Percentiles rank a stretch among this genome's conserved stretches.
These are phyloP conservation scores for Henckelia pumila DNA, from an alignment of 257 asterid genomes.

Conservation along the genomic window DNA sequence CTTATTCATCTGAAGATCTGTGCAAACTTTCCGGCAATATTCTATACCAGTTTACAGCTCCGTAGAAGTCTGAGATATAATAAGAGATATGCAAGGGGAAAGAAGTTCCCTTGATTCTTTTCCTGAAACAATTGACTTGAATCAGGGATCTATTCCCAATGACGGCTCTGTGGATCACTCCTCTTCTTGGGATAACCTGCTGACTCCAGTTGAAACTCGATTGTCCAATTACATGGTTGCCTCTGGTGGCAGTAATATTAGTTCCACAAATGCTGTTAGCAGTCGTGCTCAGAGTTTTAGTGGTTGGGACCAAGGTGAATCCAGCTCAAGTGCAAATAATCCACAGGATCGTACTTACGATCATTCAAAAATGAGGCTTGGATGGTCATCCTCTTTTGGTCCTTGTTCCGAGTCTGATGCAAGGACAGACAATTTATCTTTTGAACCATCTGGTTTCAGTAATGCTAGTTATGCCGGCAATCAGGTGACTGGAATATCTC, in stretches of 20 bases:
- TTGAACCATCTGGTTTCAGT: conserved; percentile 38
- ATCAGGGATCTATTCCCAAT: conserved; percentile 64
- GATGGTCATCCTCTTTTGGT: conserved; percentile 55
- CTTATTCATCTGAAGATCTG: conserved; percentile 25
- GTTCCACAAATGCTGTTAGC: conserved; percentile 29
- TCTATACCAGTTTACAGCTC: conserved; percentile 15
- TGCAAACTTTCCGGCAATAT: conserved; percentile 11
- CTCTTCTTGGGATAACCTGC: conserved; percentile 44
- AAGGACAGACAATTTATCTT: conserved; percentile 46
- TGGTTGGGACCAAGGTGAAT: conserved; percentile 75
- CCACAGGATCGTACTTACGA: conserved; percentile 33
- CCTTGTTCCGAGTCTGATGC: conserved; percentile 36
- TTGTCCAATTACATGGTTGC: conserved; percentile 46
- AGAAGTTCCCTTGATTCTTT: conserved; percentile 62
- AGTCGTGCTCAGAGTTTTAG: conserved; percentile 34
- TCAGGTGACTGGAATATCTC: conserved; percentile 30
- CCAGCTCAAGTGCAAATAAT: conserved; percentile 57
- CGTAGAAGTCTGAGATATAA: conserved; percentile 10
- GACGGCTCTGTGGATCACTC: conserved; percentile 49
- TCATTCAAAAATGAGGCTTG: conserved; percentile 38
- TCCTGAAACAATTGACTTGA: conserved; percentile 72
- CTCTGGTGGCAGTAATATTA: conserved; percentile 34
- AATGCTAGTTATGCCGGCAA: conserved; percentile 31
- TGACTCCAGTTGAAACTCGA: conserved; percentile 61
- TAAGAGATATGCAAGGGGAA: conserved; percentile 60